Evolutionary conservation across 495 filamentous ascomycete species (phyloP).

Genomic region (Pyrenula aspistea): DNA sequence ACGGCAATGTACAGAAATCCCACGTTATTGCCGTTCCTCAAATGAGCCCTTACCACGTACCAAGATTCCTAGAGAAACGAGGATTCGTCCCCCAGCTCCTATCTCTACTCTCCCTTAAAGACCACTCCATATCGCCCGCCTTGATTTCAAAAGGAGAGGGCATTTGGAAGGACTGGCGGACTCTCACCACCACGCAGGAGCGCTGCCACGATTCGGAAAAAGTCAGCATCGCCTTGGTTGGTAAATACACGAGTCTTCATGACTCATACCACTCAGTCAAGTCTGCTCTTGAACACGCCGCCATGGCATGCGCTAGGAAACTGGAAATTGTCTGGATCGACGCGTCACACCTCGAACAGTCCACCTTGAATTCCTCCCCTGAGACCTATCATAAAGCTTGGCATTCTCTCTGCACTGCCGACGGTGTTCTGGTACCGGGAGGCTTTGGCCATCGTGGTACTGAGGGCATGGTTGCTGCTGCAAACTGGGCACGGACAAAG

Average conservation of each 20-base stretch:
- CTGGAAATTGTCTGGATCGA: conserved; percentile 77
- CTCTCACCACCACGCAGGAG: conserved; percentile 50
- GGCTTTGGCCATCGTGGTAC: conserved; percentile 78
- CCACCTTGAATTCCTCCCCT: conserved; percentile 41
- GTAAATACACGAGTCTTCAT: conserved; percentile 75
- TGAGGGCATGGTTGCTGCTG: conserved; percentile 77
- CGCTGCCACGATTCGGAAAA: conserved; percentile 38
- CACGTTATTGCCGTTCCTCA: conserved; percentile 82
- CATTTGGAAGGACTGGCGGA: conserved; percentile 68
- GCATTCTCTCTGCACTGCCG: conserved; percentile 61
- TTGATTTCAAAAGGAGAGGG: conserved; percentile 42
- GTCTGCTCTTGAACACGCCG: conserved; percentile 80
- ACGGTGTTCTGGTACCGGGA: conserved; percentile 51
- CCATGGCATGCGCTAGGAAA: conserved; percentile 76
- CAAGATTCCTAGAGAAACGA: conserved; percentile 75
- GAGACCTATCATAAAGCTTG: conserved; percentile 81
- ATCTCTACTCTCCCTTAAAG: conserved; percentile 46
- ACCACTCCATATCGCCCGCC: conserved; percentile 25
- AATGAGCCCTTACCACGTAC: conserved; percentile 83
- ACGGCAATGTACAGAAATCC: conserved; percentile 67
- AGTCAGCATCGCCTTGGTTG: conserved; percentile 78
- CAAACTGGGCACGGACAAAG: conserved; percentile 72
- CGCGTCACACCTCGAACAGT: conserved; percentile 65
- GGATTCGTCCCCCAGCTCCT: conserved; percentile 52
- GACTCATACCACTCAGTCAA: conserved; percentile 75